A percentile compares a stretch with the other conserved stretches of the same genome.
Evolutionary conservation across 78 protist species (phyloP).

Genomic region (Dictyostelium intermedium): DNA sequence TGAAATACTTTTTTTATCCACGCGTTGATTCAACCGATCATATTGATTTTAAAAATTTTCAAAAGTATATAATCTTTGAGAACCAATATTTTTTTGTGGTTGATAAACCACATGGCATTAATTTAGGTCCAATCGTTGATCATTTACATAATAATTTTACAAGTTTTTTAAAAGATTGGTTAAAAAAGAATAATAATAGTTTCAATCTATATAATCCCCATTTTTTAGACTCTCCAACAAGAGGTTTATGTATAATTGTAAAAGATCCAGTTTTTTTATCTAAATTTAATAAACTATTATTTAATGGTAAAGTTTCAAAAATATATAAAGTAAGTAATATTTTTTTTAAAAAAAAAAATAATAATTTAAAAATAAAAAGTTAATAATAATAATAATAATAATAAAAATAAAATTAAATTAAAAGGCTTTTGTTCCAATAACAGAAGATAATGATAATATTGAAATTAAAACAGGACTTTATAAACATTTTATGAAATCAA

Average conservation of each 20-base stretch:
- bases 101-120: slow-evolving; percentile 60
- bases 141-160: background rate
- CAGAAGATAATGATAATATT: background rate
- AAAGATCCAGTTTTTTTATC: slow-evolving; percentile 6
- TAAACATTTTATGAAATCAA: slow-evolving; percentile 35
- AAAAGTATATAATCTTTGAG: background rate
- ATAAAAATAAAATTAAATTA: background rate
- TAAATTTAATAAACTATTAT: slow-evolving; percentile 6
- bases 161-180: background rate
- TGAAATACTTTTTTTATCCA: slow-evolving; percentile 15
- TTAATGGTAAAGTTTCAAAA: background rate
- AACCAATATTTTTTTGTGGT: slow-evolving; percentile 41
- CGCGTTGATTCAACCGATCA: background rate
- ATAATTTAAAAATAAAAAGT: background rate
- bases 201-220: slow-evolving; percentile 43
- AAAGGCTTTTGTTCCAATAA: background rate
- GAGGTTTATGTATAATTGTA: slow-evolving; percentile 34
- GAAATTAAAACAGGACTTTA: slow-evolving; percentile 1
- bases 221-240: slow-evolving; percentile 34
- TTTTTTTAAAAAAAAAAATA: background rate
- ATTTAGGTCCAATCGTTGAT: background rate
- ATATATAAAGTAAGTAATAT: slow-evolving; percentile 30
- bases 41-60: background rate
- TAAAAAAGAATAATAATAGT: background rate
- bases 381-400: background rate